Evolutionary conservation across 2,329 filamentous ascomycete species (phyloP).

Genomic region (Fusarium sp.): DNA sequence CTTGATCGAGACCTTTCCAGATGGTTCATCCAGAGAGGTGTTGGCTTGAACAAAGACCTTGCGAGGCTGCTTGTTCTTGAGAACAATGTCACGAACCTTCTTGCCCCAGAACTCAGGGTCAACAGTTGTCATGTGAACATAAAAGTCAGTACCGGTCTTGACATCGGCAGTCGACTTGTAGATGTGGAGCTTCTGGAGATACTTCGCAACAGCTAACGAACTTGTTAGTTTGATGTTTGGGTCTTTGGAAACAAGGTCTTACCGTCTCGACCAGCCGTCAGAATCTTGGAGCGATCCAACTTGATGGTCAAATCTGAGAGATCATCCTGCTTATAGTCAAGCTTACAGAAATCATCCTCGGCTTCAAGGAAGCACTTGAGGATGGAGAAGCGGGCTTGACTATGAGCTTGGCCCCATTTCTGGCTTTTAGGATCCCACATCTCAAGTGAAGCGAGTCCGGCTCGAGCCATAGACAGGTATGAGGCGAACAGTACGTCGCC

Average conservation of each 20-base stretch:
- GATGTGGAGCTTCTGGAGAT: conserved; percentile 91
- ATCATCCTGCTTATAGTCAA: conserved; percentile 79
- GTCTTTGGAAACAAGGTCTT: conserved; percentile 36
- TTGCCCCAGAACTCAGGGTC: conserved; percentile 85
- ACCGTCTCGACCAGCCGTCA: conserved; percentile 81
- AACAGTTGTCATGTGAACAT: conserved; percentile 85
- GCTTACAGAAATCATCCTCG: conserved; percentile 86
- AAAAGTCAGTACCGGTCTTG: conserved; percentile 81
- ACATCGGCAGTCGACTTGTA: conserved; percentile 93
- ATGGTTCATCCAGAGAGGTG: conserved; percentile 77
- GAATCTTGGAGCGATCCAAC: conserved; percentile 87
- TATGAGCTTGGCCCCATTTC: conserved; percentile 95
- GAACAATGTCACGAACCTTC: conserved; percentile 80
- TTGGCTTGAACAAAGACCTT: conserved; percentile 97
- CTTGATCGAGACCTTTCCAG: conserved; percentile 79
- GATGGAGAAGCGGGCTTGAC: conserved; percentile 91
- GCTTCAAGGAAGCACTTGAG: conserved; percentile 87
- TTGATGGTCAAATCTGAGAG: conserved; percentile 85
- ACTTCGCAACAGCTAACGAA: conserved; percentile 78
- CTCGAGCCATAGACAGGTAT: conserved; percentile 94
- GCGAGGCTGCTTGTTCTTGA: conserved; percentile 83
- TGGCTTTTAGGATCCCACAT: conserved; percentile 93
- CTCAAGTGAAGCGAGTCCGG: conserved; percentile 89
- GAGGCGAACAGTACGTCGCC: conserved; percentile 89
- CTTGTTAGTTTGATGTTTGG: conserved; percentile 41